A percentile compares a stretch with the other conserved stretches of the same genome.
Evolutionary conservation across 176 grass and related monocot genomes (phyloP).

Genomic region (Oryza rufipogon): DNA sequence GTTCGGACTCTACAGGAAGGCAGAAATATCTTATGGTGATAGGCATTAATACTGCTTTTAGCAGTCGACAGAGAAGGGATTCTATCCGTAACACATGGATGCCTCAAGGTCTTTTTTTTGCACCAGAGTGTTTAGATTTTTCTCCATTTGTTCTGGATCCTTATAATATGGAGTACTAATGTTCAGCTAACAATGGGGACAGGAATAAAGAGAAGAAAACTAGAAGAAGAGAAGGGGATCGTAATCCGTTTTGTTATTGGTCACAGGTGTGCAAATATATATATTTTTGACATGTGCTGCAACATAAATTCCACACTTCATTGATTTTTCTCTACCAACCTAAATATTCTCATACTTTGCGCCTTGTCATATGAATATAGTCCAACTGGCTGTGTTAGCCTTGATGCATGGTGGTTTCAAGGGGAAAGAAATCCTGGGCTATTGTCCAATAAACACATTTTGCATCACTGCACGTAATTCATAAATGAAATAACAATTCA

Average conservation of each 20-base stretch:
- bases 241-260: constrained; percentile 93
- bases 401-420: neutral
- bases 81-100: constrained; percentile 93
- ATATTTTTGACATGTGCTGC: neutral
- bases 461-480: neutral
- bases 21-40: constrained; percentile 89
- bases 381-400: neutral
- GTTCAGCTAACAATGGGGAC: constrained; percentile 10
- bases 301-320: neutral
- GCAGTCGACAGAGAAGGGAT: constrained; percentile 85
- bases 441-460: neutral
- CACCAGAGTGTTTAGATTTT: neutral
- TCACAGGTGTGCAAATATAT: constrained; percentile 64
- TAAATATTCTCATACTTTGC: neutral
- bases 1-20: constrained; percentile 47
- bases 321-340: neutral
- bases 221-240: constrained; percentile 87
- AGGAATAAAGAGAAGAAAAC: constrained; percentile 77
- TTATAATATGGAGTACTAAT: constrained; percentile 16
- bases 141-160: constrained; percentile 5
- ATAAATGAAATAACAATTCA: neutral
- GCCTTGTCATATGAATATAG: neutral
- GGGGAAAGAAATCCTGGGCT: neutral
- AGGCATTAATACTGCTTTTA: constrained; percentile 96
- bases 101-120: constrained; percentile 76